Evolutionary conservation across 768 basidiomycete species (phyloP), one percentile per base, ranked within the genome.

Genomic region (Mycena venus): DNA sequence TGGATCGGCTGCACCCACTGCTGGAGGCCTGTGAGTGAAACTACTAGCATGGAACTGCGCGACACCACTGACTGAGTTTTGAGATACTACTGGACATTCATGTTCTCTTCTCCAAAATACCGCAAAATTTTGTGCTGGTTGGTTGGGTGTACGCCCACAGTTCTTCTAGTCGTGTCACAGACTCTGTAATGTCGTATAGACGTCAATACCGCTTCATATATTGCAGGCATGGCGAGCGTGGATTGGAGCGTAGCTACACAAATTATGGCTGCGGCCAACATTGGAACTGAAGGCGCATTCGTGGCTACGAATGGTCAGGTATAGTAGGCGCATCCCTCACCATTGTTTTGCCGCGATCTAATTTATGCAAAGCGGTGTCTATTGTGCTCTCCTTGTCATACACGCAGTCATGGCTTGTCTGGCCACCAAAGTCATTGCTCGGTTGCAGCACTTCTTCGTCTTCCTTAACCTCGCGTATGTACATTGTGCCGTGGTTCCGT

Each of bases 401-500:
- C 89, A 2, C 78, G 55, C 70, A 68, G 70, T 91, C 2, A 79
- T 94, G 25, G 94, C 93, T 77, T 92, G 92, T 74, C 85, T 95
- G 17, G 93, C 90, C n/a, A 94, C 94, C 3, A 80, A 85, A 10
- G 63, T 92, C 40, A 85, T 96, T 21, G 94, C 94, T 2, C 86
- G 93, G 34, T 78, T 95, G 21, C 94, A 96, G 80, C 91, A 87
- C 25, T 81, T 93, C 14, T 95, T 93, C 77, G 89, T 94, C 27
- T 74, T 89, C 23, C 84, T 95, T 49, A 95, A 95, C 78, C 81
- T 94, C 27, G 59, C 90, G 91, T 92, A 80, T 70, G 92, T 84
- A n/a, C n/a, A n/a, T n/a, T n/a, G 92, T 84, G n/a, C 23, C 27
- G 56, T 25, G 21, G 29, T 34, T 21, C 23, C 2, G 25, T 31